Evolutionary conservation across 768 basidiomycete species (phyloP), one percentile per base, ranked within the genome.

Genomic region (Inosperma sp.): DNA sequence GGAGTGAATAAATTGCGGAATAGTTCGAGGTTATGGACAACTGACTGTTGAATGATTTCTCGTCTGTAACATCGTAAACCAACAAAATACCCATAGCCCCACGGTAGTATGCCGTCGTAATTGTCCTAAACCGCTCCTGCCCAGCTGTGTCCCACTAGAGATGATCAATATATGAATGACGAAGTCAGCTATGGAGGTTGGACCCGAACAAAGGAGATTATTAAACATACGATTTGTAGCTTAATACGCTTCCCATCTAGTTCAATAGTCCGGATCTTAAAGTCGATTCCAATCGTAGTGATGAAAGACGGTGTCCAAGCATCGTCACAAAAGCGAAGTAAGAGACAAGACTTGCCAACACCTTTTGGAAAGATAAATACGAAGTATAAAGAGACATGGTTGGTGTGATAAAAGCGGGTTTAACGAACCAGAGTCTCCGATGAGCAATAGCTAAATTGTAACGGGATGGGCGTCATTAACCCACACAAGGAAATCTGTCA

Each of bases 251-350:
- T 97, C 33, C 95, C 95, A 61, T 98, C 95, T 43, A 98, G 80
- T 68, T 98, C 94, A 66, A 98, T 97, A 45, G 94, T 97, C 27
- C 95, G 85, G 71, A 98, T 98, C 85, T 94, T 95, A 80, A 96
- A 96, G 81, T 96, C 93, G 59, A 97, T 94, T 52, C 95, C 96
- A 68, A 99, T 99, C 51, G 96, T 99, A 51, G 94, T 97, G 72
- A 97, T 98, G 77, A 97, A 98, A 36, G 90, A 93, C 41, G 94
- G 94, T 27, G 96, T 98, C 93, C 94, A 99, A 56, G 94, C 90
- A 71, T 99, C 96, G 75, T 98, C 96, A 67, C 93, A 97, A 82
- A 99, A 99, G 57, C 93, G 87, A 54, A 93, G 80, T 46, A 93
- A 77, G n/a, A 93, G 78, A 73, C 90, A 93, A 22, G 94, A 98